Base-by-base conservation (phyloP, 768 basidiomycete species). In the Rhizopogon salebrosus region DNA sequence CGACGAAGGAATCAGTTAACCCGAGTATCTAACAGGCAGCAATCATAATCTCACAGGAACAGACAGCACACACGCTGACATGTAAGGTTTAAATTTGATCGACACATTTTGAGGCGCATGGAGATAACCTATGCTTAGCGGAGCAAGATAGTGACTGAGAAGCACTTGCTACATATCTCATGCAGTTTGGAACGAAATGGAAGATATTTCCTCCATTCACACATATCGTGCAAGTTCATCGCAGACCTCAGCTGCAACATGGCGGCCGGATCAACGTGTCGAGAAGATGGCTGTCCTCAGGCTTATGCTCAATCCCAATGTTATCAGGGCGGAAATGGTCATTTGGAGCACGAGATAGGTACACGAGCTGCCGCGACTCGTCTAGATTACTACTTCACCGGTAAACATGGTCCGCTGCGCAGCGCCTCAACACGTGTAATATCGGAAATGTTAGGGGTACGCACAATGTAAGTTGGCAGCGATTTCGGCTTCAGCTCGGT, bases 401-500 rank as follows among this genome's bases (percentile, higher is more conserved):
- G 65, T 92, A 92, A 60, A 92, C 87, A 67, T 92, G 89, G 67
- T 92, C 89, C 69, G 89, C 89, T 91, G 65, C 27, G 55, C 56
- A 53, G 57, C 55, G 67, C 55, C 54, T 67, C 48, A 64, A 53
- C 39, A 41, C 34, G 38, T 57, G 58, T 56, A 57, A 52, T 62
- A 18, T 48, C 34, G 29, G 35, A 51, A 56, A 39, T 41, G 29
- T 24, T 48, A 50, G 39, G 40, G 39, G 48, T 49, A 68, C 79
- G 59, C 66, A 91, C 89, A 75, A 64, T 90, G 77, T 57, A 93
- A 72, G 71, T 98, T 98, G 41, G 97, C 95, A 51, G 95, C 95
- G 63, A 99, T 92, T 73, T 98, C 97, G 24, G 95, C 92, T 70
- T 99, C 97, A 52, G 93, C 92, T 60, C 91, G 76, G 74, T 98